Evolutionary conservation across 352 stramenopile species (phyloP), one percentile per base, ranked within the genome.

Genomic region (Pythium phragmiticola): DNA sequence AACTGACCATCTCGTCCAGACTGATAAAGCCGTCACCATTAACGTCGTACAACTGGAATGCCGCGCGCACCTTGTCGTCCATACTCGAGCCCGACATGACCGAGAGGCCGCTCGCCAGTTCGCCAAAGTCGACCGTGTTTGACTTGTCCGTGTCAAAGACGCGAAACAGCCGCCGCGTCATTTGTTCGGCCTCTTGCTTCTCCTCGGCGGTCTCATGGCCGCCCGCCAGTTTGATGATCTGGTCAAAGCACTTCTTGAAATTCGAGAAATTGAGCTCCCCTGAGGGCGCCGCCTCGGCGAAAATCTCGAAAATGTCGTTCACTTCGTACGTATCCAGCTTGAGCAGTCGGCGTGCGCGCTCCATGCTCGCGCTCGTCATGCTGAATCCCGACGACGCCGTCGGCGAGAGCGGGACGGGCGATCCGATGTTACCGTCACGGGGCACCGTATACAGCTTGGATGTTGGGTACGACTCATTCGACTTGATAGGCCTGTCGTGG

Each of bases 181-280:
- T 91, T 36, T 72, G 63, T 36, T 93, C 82, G n/a, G 83, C 84
- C 45, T 92, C 80, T 60, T 91, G 75, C 4, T 84, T 80, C 57
- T 92, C 84, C 53, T 91, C 80, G 0, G 65, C n/a, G 7, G 77
- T 82, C 23, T 76, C 72, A 45, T 93, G 82, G 13, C 86, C 86
- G 17, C 86, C 86, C 34, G 83, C 84, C 19, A 95, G 69, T 33
- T 88, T 84, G 63, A 93, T 89, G 37, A 95, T 92, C 64, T 93
- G 84, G 56, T 94, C 84, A 57, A 95, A 94, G 43, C 84, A 95
- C 57, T 93, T 91, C 56, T 92, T 92, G 65, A 95, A 95, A 43
- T 82, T 82, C 5, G 79, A 76, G 57, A 92, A 94, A 26, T 67
- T 88, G 36, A 96, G 62, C 60, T 92, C 82, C 3, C 84, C 85